Conservation (phyloP, 345 rosid genomes). For the Schrenkiella parvula region DNA sequence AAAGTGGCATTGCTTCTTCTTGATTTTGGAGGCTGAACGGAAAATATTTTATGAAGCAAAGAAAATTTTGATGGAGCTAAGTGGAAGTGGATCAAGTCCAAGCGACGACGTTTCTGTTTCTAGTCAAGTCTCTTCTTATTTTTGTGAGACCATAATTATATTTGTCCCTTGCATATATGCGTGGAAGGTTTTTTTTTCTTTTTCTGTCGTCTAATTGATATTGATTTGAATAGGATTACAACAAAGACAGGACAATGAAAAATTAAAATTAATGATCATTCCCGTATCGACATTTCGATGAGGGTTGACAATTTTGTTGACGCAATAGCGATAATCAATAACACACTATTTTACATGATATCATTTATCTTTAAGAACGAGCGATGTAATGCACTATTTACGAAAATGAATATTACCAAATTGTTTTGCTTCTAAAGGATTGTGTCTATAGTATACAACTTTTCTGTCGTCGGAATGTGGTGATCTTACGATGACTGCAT, state of each 20-base stretch:
- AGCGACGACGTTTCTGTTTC: background rate
- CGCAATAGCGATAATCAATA: too few relatives aligned
- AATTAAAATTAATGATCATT: too few relatives aligned
- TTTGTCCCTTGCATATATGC: background rate
- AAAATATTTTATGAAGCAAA: background rate
- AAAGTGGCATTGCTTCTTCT: slow-evolving; percentile 39
- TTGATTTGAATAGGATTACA: too few relatives aligned
- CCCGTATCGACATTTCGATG: too few relatives aligned
- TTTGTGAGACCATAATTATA: background rate
- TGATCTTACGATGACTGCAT: background rate
- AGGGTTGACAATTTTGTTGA: too few relatives aligned
- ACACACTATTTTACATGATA: background rate
- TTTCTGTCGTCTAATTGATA: too few relatives aligned
- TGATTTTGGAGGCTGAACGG: slow-evolving; percentile 17
- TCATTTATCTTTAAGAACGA: background rate
- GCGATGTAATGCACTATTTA: background rate
- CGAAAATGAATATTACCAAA: background rate
- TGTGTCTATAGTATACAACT: slow-evolving; percentile 1
- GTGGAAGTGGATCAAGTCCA: background rate
- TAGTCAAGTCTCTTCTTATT: background rate
- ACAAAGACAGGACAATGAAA: too few relatives aligned
- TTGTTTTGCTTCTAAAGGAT: background rate
- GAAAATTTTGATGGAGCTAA: background rate
- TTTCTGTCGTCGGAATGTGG: background rate
- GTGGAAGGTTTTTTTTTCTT: too few relatives aligned